Percentiles rank a stretch among this genome's conserved stretches.
Evolutionary conservation across 352 stramenopile species (phyloP).

Genomic region (Phytophthora pseudosyringae): DNA sequence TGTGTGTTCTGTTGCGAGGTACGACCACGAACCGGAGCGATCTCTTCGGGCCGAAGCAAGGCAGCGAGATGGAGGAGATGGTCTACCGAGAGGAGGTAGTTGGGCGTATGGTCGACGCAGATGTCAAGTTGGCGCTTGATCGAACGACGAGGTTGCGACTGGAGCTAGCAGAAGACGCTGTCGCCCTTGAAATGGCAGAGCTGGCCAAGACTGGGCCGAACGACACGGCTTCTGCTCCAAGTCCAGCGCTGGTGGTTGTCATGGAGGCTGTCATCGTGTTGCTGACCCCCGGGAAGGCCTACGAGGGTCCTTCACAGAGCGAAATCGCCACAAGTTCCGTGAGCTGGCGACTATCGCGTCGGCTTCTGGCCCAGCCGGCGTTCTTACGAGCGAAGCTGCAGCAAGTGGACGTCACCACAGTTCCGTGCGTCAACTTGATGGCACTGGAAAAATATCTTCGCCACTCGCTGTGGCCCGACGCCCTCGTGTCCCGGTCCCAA

Average conservation of each 20-base stretch:
- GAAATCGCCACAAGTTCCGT: slow-evolving; percentile 50
- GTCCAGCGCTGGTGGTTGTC: slow-evolving; percentile 58
- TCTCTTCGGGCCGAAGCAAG: slow-evolving; percentile 22
- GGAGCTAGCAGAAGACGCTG: slow-evolving; percentile 21
- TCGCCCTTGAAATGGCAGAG: slow-evolving; percentile 27
- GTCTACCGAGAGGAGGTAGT: slow-evolving; percentile 20
- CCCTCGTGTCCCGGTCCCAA: slow-evolving; percentile 37
- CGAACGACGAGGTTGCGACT: slow-evolving; percentile 26
- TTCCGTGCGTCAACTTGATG: slow-evolving; percentile 61
- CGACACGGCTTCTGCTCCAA: slow-evolving; percentile 1
- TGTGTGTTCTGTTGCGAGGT: slow-evolving; percentile 70
- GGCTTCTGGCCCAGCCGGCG: slow-evolving; percentile 52
- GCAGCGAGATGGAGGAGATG: slow-evolving; percentile 20
- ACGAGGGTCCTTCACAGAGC: slow-evolving; percentile 51
- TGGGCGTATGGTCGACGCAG: slow-evolving; percentile 43
- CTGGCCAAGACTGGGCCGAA: slow-evolving; percentile 10
- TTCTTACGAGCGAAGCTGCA: slow-evolving; percentile 65
- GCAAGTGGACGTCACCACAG: slow-evolving; percentile 40
- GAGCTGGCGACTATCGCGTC: slow-evolving; percentile 70
- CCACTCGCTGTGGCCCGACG: slow-evolving; percentile 58
- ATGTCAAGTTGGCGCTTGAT: slow-evolving; percentile 65
- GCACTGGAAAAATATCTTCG: slow-evolving; percentile 64
- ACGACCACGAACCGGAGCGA: slow-evolving; percentile 56
- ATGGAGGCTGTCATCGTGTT: slow-evolving; percentile 85
- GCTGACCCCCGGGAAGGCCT: slow-evolving; percentile 74